These are phyloP conservation scores for Pyrenophora tritici-repentis DNA, from an alignment of 2,329 filamentous ascomycete genomes.

Conservation along the genomic window DNA sequence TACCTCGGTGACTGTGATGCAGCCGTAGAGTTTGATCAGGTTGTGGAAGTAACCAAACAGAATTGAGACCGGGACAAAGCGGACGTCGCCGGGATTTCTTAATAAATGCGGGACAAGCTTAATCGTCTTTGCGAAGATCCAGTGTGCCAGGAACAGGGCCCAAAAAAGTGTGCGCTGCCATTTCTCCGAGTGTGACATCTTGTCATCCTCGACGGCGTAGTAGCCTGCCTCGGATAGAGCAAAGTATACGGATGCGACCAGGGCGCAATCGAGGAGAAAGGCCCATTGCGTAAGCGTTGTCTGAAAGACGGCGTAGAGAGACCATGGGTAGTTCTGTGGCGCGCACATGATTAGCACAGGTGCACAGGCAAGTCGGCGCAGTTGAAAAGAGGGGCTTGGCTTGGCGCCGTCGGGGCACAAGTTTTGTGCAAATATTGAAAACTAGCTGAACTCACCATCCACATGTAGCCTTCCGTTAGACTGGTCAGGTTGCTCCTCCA, in stretches of 20 bases:
- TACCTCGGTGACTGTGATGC: constrained; percentile 66
- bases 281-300: constrained; percentile 91
- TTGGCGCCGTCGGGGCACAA: constrained; percentile 34
- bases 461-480: constrained; percentile 81
- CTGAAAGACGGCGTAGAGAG: constrained; percentile 87
- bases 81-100: constrained; percentile 78
- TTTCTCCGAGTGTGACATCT: constrained; percentile 19
- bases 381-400: constrained; percentile 33
- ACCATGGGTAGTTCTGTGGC: constrained; percentile 81
- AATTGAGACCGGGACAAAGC: constrained; percentile 82
- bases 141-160: constrained; percentile 48
- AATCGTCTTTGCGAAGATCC: constrained; percentile 83
- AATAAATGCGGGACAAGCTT: constrained; percentile 87
- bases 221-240: constrained; percentile 40
- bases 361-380: constrained; percentile 17
- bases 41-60: constrained; percentile 93
- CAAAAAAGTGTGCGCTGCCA: constrained; percentile 38
- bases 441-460: constrained; percentile 68
- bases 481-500: constrained; percentile 97
- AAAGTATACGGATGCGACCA: constrained; percentile 39
- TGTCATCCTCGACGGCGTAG: constrained; percentile 26
- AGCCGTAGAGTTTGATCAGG: constrained; percentile 86
- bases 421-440: constrained; percentile 31
- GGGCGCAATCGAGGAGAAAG: constrained; percentile 70
- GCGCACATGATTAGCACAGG: constrained; percentile 33